Percentiles rank a stretch among this genome's conserved stretches.
These are phyloP conservation scores for Russula foetens DNA, from an alignment of 768 basidiomycete genomes.

Conservation along the genomic window DNA sequence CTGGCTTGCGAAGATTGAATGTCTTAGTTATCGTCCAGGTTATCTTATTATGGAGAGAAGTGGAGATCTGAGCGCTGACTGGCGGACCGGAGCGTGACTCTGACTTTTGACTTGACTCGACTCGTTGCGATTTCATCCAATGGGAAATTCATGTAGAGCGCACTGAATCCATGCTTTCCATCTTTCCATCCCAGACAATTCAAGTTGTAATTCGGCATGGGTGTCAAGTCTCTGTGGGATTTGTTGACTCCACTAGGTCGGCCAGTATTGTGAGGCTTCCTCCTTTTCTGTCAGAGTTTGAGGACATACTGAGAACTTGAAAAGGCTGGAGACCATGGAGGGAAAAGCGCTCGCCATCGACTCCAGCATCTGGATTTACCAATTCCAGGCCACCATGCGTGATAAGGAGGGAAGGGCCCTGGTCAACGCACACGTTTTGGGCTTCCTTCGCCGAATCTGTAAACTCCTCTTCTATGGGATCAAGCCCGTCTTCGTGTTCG, in stretches of 20 bases:
- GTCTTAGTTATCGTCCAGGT: not conserved
- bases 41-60: not conserved
- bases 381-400: conserved; percentile 99
- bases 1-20: not conserved
- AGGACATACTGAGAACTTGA: not conserved
- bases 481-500: conserved; percentile 97
- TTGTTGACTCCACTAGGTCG: conserved; percentile 89
- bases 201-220: conserved; percentile 43
- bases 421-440: conserved; percentile 89
- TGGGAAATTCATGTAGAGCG: not conserved
- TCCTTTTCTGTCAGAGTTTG: not conserved
- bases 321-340: conserved; percentile 81
- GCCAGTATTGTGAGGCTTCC: conserved; percentile 63
- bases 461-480: conserved; percentile 97
- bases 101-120: too few species aligned
- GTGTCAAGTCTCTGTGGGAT: conserved; percentile 95
- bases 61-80: too few species aligned
- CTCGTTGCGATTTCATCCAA: not conserved
- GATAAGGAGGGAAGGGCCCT: conserved; percentile 90
- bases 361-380: conserved; percentile 99
- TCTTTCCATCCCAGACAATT: not conserved
- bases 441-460: conserved; percentile 82
- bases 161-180: not conserved
- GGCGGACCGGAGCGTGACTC: not conserved
- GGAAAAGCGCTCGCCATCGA: conserved; percentile 97